Base-by-base conservation (phyloP, 2,329 filamentous ascomycete species). In the Nothophoma quercina region DNA sequence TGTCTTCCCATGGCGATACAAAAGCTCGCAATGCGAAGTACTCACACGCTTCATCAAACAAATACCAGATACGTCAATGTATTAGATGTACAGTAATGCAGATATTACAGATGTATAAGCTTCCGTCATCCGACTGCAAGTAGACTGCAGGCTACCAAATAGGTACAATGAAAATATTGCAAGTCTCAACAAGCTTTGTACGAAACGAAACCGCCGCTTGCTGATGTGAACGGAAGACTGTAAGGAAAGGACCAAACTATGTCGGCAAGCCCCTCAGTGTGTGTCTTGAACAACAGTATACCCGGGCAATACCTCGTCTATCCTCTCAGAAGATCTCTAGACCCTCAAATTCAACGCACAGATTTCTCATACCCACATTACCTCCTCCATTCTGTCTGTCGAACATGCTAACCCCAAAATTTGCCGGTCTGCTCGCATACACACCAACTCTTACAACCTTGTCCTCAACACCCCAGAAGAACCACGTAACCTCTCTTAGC, bases 401-500 rank as follows among this genome's bases (percentile, higher is more conserved):
- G 52, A 68, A 75, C 44, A 71, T 52, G 30, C 63, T 72, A 8
- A 68, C 52, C 7, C 71, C 71, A 54, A 83, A 72, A 62, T 78
- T 81, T 35, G 80, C 79, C 4, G 83, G 83, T 22, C 83, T 76
- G 63, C 78, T 81, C 21, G 82, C 83, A 73, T 85, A 85, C 30
- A 84, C 83, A 2, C 83, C 83, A 19, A 85, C 81, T 59, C 82
- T 76, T 18, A 85, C 77, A 21, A 76, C 80, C 64, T 85, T 85
- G 58, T 84, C 81, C 57, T 85, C 82, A 10, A 84, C 79, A 7
- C 81, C 82, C 70, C 80, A 84, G 64, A 85, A 85, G 68, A 85
- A 85, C 78, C 81, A 84, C n/a, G 81, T 83, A 22, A 85, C 80
- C 68, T 85, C 83, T 5, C 83, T 68, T 60, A 85, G 67, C 67